Evolutionary conservation across 2,329 filamentous ascomycete species (phyloP), one percentile per base, ranked within the genome.

Genomic region (Ophiostoma piceae): DNA sequence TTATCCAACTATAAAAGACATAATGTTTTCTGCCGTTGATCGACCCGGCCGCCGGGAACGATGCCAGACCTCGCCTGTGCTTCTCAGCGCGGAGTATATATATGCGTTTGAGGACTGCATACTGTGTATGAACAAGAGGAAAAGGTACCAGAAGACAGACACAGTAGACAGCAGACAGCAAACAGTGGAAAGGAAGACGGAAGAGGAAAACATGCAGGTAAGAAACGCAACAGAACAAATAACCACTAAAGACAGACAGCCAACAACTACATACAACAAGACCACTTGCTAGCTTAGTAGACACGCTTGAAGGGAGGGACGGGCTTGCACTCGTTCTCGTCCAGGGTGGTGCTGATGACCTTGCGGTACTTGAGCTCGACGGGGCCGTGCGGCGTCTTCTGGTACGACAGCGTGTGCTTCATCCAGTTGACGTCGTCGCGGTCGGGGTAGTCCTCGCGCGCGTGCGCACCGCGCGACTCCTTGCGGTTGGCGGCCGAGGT

Each of bases 401-500:
- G 95, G 90, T 90, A 99, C 74, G 90, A 92, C 72, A 99, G 87
- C 65, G 92, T 96, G 87, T 99, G 95, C 90, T 98, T 98, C 94
- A 97, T 97, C 94, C 94, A 98, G 81, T 96, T 90, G 81, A 89
- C 85, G 79, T 99, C 95, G 78, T 98, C 92, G 84, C 95, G 90
- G 22, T 98, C 94, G 71, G 94, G 94, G 86, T 81, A 98, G 79
- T 99, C 95, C 84, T 99, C 95, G 75, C 95, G 91, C 74, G 95
- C 95, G 82, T 99, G 95, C 32, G 95, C 95, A 79, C 95, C 95
- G 83, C 95, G 92, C 70, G 93, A 97, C 83, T 99, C 95, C 86
- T 97, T 97, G 79, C 95, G 90, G 83, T 94, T 94, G 71, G 93
- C 92, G 73, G 95, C 95, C 41, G 93, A 87, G 76, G 89, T 87